Evolutionary conservation across 1,284 basidiomycete species (phyloP).

Genomic region (Heterobasidion annosum): DNA sequence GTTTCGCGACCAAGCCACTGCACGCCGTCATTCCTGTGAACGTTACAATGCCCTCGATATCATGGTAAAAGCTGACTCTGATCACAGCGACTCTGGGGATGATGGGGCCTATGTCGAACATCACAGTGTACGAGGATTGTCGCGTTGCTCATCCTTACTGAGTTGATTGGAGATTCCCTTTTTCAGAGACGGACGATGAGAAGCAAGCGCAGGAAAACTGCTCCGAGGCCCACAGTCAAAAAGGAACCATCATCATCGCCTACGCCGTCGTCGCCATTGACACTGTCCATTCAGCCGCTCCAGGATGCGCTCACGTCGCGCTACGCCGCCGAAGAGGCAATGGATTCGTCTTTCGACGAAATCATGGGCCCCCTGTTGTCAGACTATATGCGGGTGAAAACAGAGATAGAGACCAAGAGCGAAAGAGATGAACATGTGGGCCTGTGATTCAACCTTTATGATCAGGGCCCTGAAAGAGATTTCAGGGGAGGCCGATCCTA

Average conservation of each 20-base stretch:
- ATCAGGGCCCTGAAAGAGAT: background rate
- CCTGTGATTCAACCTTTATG: background rate
- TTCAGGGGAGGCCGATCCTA: constrained; percentile 10
- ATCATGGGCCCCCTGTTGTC: constrained; percentile 14
- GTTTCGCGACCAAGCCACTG: no score
- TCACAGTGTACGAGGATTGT: background rate
- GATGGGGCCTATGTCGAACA: background rate
- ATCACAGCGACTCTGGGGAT: background rate
- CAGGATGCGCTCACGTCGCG: constrained; percentile 7
- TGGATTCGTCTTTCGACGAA: constrained; percentile 15
- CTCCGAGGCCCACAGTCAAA: background rate
- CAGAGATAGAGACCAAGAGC: constrained; percentile 7
- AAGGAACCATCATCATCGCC: background rate
- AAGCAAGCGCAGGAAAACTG: background rate
- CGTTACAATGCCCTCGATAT: no score
- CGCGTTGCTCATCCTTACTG: background rate
- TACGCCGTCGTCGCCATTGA: background rate
- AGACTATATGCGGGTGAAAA: constrained; percentile 13
- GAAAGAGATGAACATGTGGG: constrained; percentile 13
- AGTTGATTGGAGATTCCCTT: background rate
- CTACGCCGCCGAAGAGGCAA: constrained; percentile 9
- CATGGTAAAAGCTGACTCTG: no score
- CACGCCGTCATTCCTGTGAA: no score
- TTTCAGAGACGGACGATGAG: background rate
- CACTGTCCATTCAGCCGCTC: constrained; percentile 8